phyloP scores from a whole-genome alignment of 495 filamentous ascomycete genomes.

The Ramalina intermedia region DNA sequence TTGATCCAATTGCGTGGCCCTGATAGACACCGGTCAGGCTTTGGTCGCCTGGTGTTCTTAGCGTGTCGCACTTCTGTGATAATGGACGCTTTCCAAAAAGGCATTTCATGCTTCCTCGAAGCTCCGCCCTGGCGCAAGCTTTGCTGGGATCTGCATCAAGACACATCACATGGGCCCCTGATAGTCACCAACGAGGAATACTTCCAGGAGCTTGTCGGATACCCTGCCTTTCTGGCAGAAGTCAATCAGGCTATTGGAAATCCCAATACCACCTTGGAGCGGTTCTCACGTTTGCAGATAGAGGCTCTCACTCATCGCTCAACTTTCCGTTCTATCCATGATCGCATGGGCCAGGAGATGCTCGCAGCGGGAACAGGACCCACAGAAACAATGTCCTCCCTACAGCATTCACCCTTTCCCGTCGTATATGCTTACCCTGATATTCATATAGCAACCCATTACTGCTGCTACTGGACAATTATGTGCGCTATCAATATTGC shows the following conservation, averaged over 20 bases:
- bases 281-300: neutral
- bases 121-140: conserved; percentile 23
- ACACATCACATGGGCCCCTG: neutral
- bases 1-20: conserved; percentile 24
- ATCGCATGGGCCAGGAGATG: neutral
- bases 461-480: conserved; percentile 1
- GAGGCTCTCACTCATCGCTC: neutral
- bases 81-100: conserved; percentile 16
- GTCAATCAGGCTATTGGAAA: neutral
- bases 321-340: neutral
- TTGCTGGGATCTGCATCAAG: conserved; percentile 17
- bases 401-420: neutral
- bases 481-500: conserved; percentile 2
- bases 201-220: conserved; percentile 1
- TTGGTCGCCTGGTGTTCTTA: conserved; percentile 22
- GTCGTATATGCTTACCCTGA: neutral
- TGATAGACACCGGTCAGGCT: conserved; percentile 18
- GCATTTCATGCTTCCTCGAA: conserved; percentile 22
- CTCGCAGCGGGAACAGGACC: too few relatives aligned
- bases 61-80: conserved; percentile 23
- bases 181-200: neutral
- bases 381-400: too few relatives aligned
- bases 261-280: neutral
- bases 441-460: neutral
- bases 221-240: neutral